These are phyloP conservation scores for Porcisia hertigi DNA, from an alignment of 208 protist species.

Conservation along the genomic window DNA sequence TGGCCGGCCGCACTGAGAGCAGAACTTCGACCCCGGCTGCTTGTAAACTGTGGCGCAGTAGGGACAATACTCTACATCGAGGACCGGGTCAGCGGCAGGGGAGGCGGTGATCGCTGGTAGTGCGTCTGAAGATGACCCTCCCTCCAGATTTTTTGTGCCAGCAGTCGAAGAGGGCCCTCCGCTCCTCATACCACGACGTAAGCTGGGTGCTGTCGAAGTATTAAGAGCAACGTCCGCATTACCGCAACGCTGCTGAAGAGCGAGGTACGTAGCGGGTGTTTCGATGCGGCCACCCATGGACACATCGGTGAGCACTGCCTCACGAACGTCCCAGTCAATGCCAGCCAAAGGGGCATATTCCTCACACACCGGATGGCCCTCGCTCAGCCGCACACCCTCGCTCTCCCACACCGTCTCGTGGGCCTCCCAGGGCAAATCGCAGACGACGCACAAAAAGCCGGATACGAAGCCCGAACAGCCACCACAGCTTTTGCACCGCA, in stretches of 20 bases:
- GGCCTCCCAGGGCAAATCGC: constrained; percentile 79
- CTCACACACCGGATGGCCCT: constrained; percentile 56
- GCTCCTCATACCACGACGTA: neutral
- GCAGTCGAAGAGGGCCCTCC: neutral
- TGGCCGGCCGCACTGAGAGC: constrained; percentile 53
- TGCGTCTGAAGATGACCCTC: neutral
- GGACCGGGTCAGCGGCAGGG: constrained; percentile 5
- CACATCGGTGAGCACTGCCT: constrained; percentile 57
- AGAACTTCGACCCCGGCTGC: constrained; percentile 52
- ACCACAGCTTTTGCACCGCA: constrained; percentile 46
- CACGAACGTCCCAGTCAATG: constrained; percentile 68
- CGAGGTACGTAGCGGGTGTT: constrained; percentile 17
- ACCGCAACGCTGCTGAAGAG: neutral
- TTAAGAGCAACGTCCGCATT: neutral
- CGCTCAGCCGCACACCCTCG: constrained; percentile 43
- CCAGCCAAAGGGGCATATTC: constrained; percentile 69
- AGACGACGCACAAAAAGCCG: constrained; percentile 84
- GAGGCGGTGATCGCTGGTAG: neutral
- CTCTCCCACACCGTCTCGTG: constrained; percentile 85
- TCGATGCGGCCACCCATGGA: constrained; percentile 55
- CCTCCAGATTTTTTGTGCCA: neutral
- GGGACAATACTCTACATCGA: constrained; percentile 38
- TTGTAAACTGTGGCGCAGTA: constrained; percentile 59
- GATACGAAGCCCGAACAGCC: constrained; percentile 55
- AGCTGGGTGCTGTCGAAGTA: neutral